These are phyloP conservation scores for Metschnikowia lunata DNA, from an alignment of 805 yeast species.

Conservation along the genomic window DNA sequence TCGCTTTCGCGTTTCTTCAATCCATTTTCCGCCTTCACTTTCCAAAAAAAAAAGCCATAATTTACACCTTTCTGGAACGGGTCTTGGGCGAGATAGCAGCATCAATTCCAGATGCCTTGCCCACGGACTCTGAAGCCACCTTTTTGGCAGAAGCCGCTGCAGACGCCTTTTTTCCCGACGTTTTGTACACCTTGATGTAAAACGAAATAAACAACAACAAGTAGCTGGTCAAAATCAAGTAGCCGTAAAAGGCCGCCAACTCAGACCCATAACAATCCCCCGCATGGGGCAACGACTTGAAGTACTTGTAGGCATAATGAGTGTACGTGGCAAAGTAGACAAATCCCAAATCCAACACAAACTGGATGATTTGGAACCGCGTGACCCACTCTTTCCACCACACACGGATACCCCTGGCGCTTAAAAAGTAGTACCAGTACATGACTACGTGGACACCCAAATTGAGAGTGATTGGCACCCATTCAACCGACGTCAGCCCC, in stretches of 20 bases:
- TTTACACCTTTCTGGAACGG: slow-evolving; percentile 36
- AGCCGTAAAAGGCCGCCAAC: slow-evolving; percentile 89
- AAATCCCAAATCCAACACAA: slow-evolving; percentile 80
- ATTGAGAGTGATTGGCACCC: slow-evolving; percentile 91
- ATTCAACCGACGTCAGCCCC: slow-evolving; percentile 85
- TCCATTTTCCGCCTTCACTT: too few species aligned
- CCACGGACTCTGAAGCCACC: slow-evolving; percentile 2
- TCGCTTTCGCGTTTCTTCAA: too few species aligned
- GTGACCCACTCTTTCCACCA: slow-evolving; percentile 99
- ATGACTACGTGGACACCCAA: slow-evolving; percentile 90
- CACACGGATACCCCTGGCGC: slow-evolving; percentile 89
- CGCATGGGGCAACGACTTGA: slow-evolving; percentile 57
- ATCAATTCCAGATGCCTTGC: slow-evolving; percentile 14
- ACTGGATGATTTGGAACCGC: slow-evolving; percentile 90
- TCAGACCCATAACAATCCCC: slow-evolving; percentile 89
- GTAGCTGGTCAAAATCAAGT: slow-evolving; percentile 81
- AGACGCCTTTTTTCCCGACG: slow-evolving; percentile 31
- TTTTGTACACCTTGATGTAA: slow-evolving; percentile 82
- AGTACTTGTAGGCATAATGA: slow-evolving; percentile 73
- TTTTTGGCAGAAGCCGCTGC: slow-evolving; percentile 16
- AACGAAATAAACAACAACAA: slow-evolving; percentile 86
- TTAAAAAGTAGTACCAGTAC: slow-evolving; percentile 96
- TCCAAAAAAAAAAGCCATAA: too few species aligned
- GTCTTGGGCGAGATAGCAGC: slow-evolving; percentile 20
- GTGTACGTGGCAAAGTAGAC: slow-evolving; percentile 94